Conservation (phyloP, 441 rosid genomes). For the Adansonia rubrostipa region DNA sequence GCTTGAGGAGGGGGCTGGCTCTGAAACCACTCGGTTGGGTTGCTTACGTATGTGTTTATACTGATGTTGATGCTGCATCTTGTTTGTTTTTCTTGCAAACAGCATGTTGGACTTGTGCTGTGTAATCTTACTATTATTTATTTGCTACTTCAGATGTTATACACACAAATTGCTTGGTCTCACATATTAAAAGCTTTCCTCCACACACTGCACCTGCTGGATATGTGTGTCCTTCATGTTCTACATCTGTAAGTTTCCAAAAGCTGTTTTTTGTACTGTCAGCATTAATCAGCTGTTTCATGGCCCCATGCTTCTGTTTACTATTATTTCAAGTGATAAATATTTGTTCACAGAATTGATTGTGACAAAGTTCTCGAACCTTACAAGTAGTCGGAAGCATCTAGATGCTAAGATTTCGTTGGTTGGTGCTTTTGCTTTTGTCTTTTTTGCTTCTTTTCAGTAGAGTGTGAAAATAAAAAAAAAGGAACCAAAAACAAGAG, state of each 20-base stretch:
- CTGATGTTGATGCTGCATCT: background rate
- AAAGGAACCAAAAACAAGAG: too few relatives aligned
- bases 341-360: background rate
- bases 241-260: slow-evolving; percentile 65
- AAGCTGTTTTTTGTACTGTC: background rate
- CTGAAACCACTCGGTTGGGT: slow-evolving; percentile 88
- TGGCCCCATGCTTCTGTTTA: background rate
- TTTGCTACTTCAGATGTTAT: slow-evolving; percentile 64
- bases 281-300: background rate
- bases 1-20: slow-evolving; percentile 70
- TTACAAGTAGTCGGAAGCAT: slow-evolving; percentile 11
- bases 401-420: background rate
- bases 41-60: slow-evolving; percentile 83
- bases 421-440: too few relatives aligned
- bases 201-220: slow-evolving; percentile 97
- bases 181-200: slow-evolving; percentile 84
- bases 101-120: slow-evolving; percentile 3
- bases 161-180: slow-evolving; percentile 87
- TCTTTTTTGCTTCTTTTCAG: too few relatives aligned
- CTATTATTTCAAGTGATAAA: background rate
- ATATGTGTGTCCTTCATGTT: slow-evolving; percentile 81
- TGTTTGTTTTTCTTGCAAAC: slow-evolving; percentile 16
- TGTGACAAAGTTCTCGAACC: background rate
- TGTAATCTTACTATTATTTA: slow-evolving; percentile 22
- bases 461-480: too few relatives aligned